Evolutionary conservation across 345 rosid genomes (phyloP), one percentile per base, ranked within the genome.

Genomic region (Linum usitatissimum): DNA sequence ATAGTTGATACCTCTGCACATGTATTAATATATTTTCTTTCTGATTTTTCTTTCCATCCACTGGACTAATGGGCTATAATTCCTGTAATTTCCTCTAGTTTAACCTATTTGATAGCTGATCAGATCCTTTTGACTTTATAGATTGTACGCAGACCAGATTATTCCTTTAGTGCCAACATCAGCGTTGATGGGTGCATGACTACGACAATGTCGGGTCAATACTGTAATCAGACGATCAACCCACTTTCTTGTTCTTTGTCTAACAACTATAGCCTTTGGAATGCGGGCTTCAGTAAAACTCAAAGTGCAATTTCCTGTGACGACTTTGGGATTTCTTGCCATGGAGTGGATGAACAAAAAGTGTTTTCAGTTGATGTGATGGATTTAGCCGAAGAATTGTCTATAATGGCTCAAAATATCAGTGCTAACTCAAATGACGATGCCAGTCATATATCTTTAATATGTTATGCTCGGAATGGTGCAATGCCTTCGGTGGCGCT

Each of bases 131-230:
- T 23, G 74, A 70, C 34, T 42, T 67, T 73, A 68, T 86, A 93
- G 99, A 93, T 87, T 69, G 68, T 79, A 67, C 84, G 94, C 45
- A 82, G 85, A 36, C 70, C 83, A 23, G 55, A 88, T 1, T 90
- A 81, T 74, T 85, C 90, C 55, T 93, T 93, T 67, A 81, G 83
- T 64, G 91, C 85, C 68, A 87, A 87, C 69, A 77, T 93, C 61
- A 90, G 78, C 30, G 90, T 93, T 53, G 90, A 87, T 81, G 99
- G 97, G 68, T 93, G 99, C 71, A 71, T 66, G 69, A 73, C 82
- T 53, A 79, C 88, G 68, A 78, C 79, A 45, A 78, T 79, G 85
- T 83, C 83, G 86, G 98, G 98, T 12, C 87, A 79, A 74, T 81
- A 71, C 68, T 92, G 98, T 85, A 86, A 89, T 80, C 88, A 83